Percentiles rank a stretch among this genome's conserved stretches.
These are phyloP conservation scores for Verticillium isaacii DNA, from an alignment of 2,329 filamentous ascomycete genomes.

Conservation along the genomic window DNA sequence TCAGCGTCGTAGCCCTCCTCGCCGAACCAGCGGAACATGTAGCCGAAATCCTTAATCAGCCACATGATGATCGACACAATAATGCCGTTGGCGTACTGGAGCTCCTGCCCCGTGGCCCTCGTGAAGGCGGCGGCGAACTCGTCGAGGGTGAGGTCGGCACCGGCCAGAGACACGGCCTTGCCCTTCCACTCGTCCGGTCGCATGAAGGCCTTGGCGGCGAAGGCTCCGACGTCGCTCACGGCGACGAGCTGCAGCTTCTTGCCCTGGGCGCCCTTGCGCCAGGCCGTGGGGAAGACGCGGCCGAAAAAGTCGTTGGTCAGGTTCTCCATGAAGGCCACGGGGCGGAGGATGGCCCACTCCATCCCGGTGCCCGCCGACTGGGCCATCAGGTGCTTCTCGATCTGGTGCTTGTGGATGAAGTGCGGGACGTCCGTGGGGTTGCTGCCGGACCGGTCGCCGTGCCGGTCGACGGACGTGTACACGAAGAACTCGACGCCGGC, in stretches of 20 bases:
- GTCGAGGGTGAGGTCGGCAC: slow-evolving; percentile 31
- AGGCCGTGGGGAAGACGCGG: slow-evolving; percentile 25
- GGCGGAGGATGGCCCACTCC: slow-evolving; percentile 31
- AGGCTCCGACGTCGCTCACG: slow-evolving; percentile 31
- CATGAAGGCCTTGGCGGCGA: slow-evolving; percentile 29
- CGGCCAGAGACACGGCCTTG: slow-evolving; percentile 30
- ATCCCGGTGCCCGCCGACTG: slow-evolving; percentile 24
- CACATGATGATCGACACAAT: slow-evolving; percentile 19
- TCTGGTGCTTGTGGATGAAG: slow-evolving; percentile 54
- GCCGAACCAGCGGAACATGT: slow-evolving; percentile 32
- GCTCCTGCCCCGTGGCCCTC: slow-evolving; percentile 20
- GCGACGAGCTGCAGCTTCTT: slow-evolving; percentile 30
- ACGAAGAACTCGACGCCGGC: slow-evolving; percentile 53
- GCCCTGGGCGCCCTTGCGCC: slow-evolving; percentile 21
- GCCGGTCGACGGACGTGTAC: slow-evolving; percentile 57
- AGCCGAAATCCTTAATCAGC: slow-evolving; percentile 24
- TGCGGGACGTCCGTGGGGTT: slow-evolving; percentile 53
- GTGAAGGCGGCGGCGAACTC: slow-evolving; percentile 26
- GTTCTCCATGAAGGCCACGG: slow-evolving; percentile 36
- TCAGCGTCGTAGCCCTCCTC: slow-evolving; percentile 29
- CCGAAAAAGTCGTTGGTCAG: slow-evolving; percentile 23
- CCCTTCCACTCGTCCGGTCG: slow-evolving; percentile 24
- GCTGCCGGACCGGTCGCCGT: slow-evolving; percentile 44
- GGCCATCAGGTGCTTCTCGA: slow-evolving; percentile 55
- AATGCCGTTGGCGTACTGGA: slow-evolving; percentile 24